These are phyloP conservation scores for Botryotinia globosa DNA, from an alignment of 2,329 filamentous ascomycete genomes.

Conservation along the genomic window DNA sequence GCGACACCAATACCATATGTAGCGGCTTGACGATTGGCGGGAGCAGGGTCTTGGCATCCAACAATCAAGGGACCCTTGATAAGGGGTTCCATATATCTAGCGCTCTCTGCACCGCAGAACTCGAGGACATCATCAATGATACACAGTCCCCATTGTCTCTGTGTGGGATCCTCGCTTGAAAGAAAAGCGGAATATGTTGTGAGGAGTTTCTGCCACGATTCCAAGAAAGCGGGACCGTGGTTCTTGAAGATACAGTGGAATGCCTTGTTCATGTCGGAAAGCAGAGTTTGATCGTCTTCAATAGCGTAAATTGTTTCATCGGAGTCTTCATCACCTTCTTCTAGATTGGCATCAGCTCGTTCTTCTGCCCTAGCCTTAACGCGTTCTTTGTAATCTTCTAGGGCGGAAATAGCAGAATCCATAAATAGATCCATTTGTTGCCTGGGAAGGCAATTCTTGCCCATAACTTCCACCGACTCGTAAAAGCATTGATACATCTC, in stretches of 20 bases:
- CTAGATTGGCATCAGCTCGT: slow-evolving; percentile 65
- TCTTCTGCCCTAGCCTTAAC: slow-evolving; percentile 83
- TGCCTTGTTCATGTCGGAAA: slow-evolving; percentile 99
- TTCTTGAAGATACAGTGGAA: slow-evolving; percentile 99
- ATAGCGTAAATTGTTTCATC: slow-evolving; percentile 88
- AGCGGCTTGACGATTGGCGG: slow-evolving; percentile 91
- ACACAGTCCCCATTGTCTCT: slow-evolving; percentile 97
- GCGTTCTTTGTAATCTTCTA: slow-evolving; percentile 89
- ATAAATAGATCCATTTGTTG: slow-evolving; percentile 87
- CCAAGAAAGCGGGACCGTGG: slow-evolving; percentile 80
- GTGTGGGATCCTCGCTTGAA: slow-evolving; percentile 76
- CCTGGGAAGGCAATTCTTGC: slow-evolving; percentile 73
- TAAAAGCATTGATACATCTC: slow-evolving; percentile 99
- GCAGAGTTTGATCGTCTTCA: slow-evolving; percentile 92
- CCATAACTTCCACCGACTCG: slow-evolving; percentile 91
- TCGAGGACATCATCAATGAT: slow-evolving; percentile 98
- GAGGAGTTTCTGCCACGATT: slow-evolving; percentile 82
- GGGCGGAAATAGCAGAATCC: slow-evolving; percentile 75
- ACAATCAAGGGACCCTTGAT: slow-evolving; percentile 74
- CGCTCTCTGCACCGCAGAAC: slow-evolving; percentile 88
- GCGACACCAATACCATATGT: slow-evolving; percentile 95
- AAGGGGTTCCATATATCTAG: slow-evolving; percentile 82
- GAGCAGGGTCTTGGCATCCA: slow-evolving; percentile 80
- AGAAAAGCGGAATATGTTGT: slow-evolving; percentile 84
- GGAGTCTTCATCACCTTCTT: slow-evolving; percentile 86